Percentiles rank a stretch among this genome's conserved stretches.
Conservation (phyloP, 768 basidiomycete genomes). For the Kwoniella bestiolae region DNA sequence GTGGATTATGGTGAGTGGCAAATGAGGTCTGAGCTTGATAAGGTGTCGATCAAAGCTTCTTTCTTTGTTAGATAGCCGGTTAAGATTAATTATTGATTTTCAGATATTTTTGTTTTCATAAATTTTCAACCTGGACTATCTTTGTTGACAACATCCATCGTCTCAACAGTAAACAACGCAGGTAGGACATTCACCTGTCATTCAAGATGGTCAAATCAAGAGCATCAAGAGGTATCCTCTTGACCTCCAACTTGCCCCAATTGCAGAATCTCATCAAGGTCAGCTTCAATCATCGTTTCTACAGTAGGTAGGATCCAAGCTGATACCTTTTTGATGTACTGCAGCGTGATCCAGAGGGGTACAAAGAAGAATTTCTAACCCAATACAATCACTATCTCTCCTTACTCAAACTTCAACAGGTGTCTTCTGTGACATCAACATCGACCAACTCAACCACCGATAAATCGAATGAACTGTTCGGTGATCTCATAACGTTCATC, state of each 20-base stretch:
- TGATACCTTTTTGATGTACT: not conserved
- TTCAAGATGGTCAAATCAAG: constrained; percentile 46
- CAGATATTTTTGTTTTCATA: not conserved
- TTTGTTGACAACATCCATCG: not conserved
- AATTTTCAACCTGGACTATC: not conserved
- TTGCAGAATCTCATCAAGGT: constrained; percentile 93
- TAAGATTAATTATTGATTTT: not conserved
- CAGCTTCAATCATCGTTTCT: constrained; percentile 3
- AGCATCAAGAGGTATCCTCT: constrained; percentile 66
- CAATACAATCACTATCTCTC: constrained; percentile 96
- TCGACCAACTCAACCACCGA: constrained; percentile 59
- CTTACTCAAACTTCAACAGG: constrained; percentile 78
- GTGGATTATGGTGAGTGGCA: not conserved
- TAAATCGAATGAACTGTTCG: constrained; percentile 74
- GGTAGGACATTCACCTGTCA: not conserved
- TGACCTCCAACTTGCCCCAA: constrained; percentile 89
- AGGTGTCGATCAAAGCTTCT: not conserved
- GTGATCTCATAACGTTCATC: constrained; percentile 88
- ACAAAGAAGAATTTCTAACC: constrained; percentile 93
- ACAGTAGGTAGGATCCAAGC: not conserved
- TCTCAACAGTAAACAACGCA: not conserved
- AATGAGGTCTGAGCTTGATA: not conserved
- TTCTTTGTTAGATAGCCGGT: not conserved
- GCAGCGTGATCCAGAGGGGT: constrained; percentile 75
- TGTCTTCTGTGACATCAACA: constrained; percentile 29